Conservation (phyloP, 352 stramenopile species). For the Phytophthora idaei region DNA sequence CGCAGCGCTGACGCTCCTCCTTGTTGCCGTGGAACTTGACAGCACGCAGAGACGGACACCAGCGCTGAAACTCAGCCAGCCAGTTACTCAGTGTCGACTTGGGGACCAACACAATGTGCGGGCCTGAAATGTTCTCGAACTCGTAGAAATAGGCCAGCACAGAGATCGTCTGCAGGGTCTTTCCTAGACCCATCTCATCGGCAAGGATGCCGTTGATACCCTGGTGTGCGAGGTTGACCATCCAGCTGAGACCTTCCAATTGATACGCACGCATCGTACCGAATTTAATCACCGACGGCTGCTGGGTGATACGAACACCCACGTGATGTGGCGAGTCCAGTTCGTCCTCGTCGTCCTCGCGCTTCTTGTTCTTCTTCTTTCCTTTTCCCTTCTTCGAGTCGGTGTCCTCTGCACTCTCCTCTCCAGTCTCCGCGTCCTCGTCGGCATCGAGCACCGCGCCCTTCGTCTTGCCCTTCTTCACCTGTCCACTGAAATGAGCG, state of each 20-base stretch:
- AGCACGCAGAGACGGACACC: constrained; percentile 90
- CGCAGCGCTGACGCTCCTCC: constrained; percentile 83
- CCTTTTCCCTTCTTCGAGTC: constrained; percentile 52
- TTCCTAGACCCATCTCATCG: constrained; percentile 98
- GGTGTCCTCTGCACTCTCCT: constrained; percentile 47
- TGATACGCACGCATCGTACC: constrained; percentile 98
- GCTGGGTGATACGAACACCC: constrained; percentile 91
- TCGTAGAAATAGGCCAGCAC: constrained; percentile 86
- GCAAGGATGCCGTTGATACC: constrained; percentile 98
- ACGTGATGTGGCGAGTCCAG: constrained; percentile 74
- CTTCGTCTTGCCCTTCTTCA: constrained; percentile 64
- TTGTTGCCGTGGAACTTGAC: constrained; percentile 95
- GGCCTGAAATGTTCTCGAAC: constrained; percentile 86
- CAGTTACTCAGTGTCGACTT: constrained; percentile 95
- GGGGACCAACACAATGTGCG: constrained; percentile 94
- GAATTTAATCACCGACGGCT: constrained; percentile 92
- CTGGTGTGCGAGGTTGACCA: constrained; percentile 98
- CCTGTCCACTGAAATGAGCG: constrained; percentile 95
- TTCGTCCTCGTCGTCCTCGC: constrained; percentile 82
- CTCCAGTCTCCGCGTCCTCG: constrained; percentile 75
- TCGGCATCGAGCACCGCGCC: constrained; percentile 38
- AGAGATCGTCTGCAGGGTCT: constrained; percentile 95
- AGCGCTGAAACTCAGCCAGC: constrained; percentile 93
- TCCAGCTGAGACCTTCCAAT: constrained; percentile 98
- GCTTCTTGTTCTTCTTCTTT: constrained; percentile 81